Percentiles rank a stretch among this genome's conserved stretches.
Conservation (phyloP, 2,329 filamentous ascomycete genomes). For the Nemania serpens region DNA sequence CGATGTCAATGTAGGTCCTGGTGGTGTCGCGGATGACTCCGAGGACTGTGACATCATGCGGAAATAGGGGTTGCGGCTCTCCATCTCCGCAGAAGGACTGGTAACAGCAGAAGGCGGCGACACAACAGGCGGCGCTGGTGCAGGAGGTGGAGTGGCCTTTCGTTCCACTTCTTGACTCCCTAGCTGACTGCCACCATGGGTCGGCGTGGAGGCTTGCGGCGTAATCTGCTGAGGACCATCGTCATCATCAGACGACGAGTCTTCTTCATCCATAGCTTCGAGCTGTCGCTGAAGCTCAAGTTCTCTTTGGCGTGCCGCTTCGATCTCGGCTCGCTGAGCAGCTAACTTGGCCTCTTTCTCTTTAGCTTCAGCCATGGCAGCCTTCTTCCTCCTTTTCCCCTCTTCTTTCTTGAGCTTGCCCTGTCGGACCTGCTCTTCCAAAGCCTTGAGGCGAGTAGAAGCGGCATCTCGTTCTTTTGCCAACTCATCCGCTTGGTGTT, state of each 20-base stretch:
- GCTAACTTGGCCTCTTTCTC: slow-evolving; percentile 86
- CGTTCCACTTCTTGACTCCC: slow-evolving; percentile 61
- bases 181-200: slow-evolving; percentile 55
- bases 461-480: slow-evolving; percentile 79
- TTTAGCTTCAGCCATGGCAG: slow-evolving; percentile 81
- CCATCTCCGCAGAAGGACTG: slow-evolving; percentile 64
- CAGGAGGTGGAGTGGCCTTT: slow-evolving; percentile 55
- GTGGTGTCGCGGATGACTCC: slow-evolving; percentile 55
- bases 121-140: slow-evolving; percentile 52
- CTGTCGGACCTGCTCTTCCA: slow-evolving; percentile 92
- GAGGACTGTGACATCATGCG: slow-evolving; percentile 78
- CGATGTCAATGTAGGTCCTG: slow-evolving; percentile 44
- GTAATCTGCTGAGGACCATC: slow-evolving; percentile 75
- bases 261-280: slow-evolving; percentile 73
- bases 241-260: slow-evolving; percentile 79
- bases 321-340: slow-evolving; percentile 86
- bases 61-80: slow-evolving; percentile 95
- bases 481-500: slow-evolving; percentile 78
- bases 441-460: slow-evolving; percentile 79
- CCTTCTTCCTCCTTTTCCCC: slow-evolving; percentile 91
- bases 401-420: slow-evolving; percentile 96
- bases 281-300: slow-evolving; percentile 87
- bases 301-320: slow-evolving; percentile 87
- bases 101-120: slow-evolving; percentile 57
- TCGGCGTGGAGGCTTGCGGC: slow-evolving; percentile 64